Conservation (phyloP, 352 stramenopile genomes). For the Pythium brachiatum region DNA sequence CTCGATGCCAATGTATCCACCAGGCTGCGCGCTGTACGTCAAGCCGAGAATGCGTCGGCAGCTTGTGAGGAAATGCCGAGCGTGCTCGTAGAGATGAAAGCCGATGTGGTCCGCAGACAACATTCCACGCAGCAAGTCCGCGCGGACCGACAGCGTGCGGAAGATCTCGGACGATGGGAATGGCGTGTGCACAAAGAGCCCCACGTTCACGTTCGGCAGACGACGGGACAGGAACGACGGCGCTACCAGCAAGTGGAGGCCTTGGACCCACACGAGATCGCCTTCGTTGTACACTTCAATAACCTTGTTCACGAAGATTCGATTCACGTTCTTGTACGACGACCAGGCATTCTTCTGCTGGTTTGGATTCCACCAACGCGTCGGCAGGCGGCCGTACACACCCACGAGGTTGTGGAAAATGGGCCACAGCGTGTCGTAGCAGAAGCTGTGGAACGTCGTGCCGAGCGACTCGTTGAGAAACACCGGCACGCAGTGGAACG, state of each 20-base stretch:
- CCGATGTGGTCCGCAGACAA: constrained; percentile 97
- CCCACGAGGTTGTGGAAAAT: constrained; percentile 99
- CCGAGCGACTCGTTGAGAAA: constrained; percentile 89
- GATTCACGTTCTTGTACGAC: constrained; percentile 96
- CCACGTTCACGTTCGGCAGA: constrained; percentile 93
- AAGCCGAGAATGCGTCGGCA: constrained; percentile 88
- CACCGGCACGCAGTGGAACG: constrained; percentile 97
- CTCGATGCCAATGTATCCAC: constrained; percentile 93
- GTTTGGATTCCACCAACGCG: constrained; percentile 81
- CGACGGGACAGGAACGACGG: constrained; percentile 95
- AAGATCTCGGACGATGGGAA: constrained; percentile 99
- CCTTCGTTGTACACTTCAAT: constrained; percentile 90
- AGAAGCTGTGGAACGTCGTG: constrained; percentile 93
- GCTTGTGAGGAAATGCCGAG: constrained; percentile 97
- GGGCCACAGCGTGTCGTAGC: constrained; percentile 97
- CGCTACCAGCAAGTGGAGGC: constrained; percentile 97
- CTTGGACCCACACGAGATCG: constrained; percentile 97
- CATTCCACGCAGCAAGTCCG: constrained; percentile 95
- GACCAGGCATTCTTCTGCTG: constrained; percentile 89
- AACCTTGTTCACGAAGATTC: constrained; percentile 95
- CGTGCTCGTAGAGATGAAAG: constrained; percentile 98
- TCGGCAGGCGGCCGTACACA: constrained; percentile 88
- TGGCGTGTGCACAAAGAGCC: constrained; percentile 98
- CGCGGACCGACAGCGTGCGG: constrained; percentile 94
- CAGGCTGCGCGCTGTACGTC: constrained; percentile 90